Evolutionary conservation across 495 filamentous ascomycete genomes (phyloP).

Genomic region (Alectoria sarmentosa): DNA sequence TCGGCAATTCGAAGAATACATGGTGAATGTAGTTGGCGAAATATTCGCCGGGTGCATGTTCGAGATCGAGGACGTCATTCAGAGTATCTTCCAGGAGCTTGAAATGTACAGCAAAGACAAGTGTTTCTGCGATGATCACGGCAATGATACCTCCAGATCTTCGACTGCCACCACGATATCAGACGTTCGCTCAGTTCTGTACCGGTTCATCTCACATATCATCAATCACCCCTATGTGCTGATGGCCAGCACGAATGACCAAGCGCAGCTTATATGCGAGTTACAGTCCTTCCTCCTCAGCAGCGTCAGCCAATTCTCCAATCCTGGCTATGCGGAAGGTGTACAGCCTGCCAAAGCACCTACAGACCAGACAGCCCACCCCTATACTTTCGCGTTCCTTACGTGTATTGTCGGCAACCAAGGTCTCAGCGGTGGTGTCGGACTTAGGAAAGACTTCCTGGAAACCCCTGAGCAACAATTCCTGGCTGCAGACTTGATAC

Average conservation of each 20-base stretch:
- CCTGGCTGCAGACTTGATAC: conserved; percentile 20
- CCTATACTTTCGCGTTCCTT: conserved; percentile 18
- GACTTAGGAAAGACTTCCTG: conserved; percentile 16
- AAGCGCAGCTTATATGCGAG: conserved; percentile 16
- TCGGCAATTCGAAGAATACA: conserved; percentile 37
- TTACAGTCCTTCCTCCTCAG: conserved; percentile 18
- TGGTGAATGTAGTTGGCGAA: conserved; percentile 28
- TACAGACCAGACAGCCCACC: conserved; percentile 21
- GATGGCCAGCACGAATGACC: conserved; percentile 17
- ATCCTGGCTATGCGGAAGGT: neutral
- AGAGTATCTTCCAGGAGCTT: conserved; percentile 20
- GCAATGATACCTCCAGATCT: neutral
- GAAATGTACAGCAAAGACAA: conserved; percentile 16
- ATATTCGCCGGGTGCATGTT: conserved; percentile 22
- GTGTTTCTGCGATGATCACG: conserved; percentile 13
- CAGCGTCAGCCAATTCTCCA: conserved; percentile 13
- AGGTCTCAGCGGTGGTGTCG: neutral
- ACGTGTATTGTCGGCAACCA: conserved; percentile 18
- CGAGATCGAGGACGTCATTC: conserved; percentile 22
- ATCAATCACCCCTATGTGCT: conserved; percentile 21
- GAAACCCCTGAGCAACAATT: conserved; percentile 23
- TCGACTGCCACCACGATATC: conserved; percentile 15
- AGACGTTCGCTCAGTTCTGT: conserved; percentile 15
- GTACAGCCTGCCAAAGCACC: neutral
- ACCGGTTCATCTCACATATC: conserved; percentile 19